Base-by-base conservation (phyloP, 257 asterid species). In the Scutellaria barbata region DNA sequence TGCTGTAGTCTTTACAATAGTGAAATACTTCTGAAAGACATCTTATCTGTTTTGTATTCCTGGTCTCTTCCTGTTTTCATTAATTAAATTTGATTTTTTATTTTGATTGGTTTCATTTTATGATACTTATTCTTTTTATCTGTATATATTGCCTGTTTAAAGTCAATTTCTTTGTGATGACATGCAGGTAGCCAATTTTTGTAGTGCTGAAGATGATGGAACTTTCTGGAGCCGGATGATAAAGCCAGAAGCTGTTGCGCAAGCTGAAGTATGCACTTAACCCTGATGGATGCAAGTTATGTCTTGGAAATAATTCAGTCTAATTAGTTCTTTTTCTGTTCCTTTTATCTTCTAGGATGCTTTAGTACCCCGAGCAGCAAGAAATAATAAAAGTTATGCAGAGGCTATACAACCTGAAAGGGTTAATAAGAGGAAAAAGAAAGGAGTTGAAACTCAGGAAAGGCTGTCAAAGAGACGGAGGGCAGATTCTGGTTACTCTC, bases 141-240 rank as follows among this genome's bases (percentile, higher is more conserved):
- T 65, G 17, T 45, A 25, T 25, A 25, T 56, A 11, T 20, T 30
- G 35, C 35, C 35, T 62, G 42, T 57, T 70, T 68, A 43, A 76
- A 41, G 69, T 56, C 72, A 68, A 51, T 55, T 76, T 65, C 42
- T 45, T 66, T 63, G 55, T 71, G 58, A 35, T 33, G 60, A 50
- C 61, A 61, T 81, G 73, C 84, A 95, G 99, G 99, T 95, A 62
- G 99, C 99, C 56, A 92, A 92, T 79, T 95, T 95, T 82, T 83
- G 92, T 71, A 83, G 91, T 79, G 86, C 95, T 80, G 99, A 95
- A 84, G 97, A 95, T 73, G 99, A 92, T 79, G 95, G 98, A 58
- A 85, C 92, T 67, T 95, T 95, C 68, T 95, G 99, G 99, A 92
- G 98, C 82, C 94, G 99, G 78, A 89, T 91, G 99, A 95, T 95